A percentile compares a stretch with the other conserved stretches of the same genome.
Conservation (phyloP, 2,329 filamentous ascomycete genomes). For the Scopulariopsis brevicaulis region DNA sequence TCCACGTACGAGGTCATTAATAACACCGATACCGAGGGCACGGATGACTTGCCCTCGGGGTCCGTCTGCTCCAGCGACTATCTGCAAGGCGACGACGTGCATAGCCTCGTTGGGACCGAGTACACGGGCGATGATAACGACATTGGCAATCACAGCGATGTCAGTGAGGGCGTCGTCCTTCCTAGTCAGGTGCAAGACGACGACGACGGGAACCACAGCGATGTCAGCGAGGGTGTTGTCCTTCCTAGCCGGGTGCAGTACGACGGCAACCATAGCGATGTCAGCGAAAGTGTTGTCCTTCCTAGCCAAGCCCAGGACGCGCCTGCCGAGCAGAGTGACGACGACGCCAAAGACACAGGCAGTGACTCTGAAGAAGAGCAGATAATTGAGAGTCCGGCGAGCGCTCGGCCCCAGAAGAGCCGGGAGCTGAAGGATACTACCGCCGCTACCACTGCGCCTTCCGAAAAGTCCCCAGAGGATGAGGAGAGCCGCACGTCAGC, state of each 20-base stretch:
- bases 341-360: slow-evolving; percentile 2
- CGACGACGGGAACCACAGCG: no score
- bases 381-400: neutral
- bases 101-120: slow-evolving; percentile 38
- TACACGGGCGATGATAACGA: slow-evolving; percentile 33
- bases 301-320: slow-evolving; percentile 1
- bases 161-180: neutral
- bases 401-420: neutral
- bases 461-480: slow-evolving; percentile 1
- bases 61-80: slow-evolving; percentile 39
- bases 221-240: no score
- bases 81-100: slow-evolving; percentile 36
- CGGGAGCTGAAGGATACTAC: neutral
- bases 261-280: slow-evolving; percentile 10
- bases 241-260: slow-evolving; percentile 7
- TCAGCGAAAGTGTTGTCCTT: slow-evolving; percentile 1
- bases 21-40: slow-evolving; percentile 39
- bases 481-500: slow-evolving; percentile 14
- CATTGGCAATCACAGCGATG: slow-evolving; percentile 4
- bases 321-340: slow-evolving; percentile 5
- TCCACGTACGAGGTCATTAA: slow-evolving; percentile 46
- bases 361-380: slow-evolving; percentile 1
- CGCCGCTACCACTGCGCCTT: neutral
- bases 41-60: slow-evolving; percentile 35
- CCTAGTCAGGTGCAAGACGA: neutral